These are phyloP conservation scores for Saturnispora ahearnii DNA, from an alignment of 805 yeast species.

Conservation along the genomic window DNA sequence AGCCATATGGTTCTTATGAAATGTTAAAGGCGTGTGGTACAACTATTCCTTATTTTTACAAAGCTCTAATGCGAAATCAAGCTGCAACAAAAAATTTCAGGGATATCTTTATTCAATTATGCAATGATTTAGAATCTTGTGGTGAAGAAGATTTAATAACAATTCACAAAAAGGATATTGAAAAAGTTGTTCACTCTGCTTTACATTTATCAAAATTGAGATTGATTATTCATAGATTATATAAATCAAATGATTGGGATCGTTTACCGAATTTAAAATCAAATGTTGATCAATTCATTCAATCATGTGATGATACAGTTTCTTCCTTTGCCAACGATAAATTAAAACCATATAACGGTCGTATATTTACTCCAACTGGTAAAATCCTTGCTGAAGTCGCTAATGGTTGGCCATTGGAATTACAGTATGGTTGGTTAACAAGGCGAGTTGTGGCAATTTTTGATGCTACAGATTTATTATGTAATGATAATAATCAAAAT, in stretches of 20 bases:
- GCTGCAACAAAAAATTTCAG: constrained; percentile 74
- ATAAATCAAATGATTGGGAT: constrained; percentile 39
- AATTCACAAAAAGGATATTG: constrained; percentile 45
- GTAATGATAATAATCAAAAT: constrained; percentile 21
- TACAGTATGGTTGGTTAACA: constrained; percentile 83
- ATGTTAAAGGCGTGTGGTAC: constrained; percentile 71
- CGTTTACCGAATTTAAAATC: constrained; percentile 17
- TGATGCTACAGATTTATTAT: constrained; percentile 29
- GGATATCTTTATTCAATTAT: constrained; percentile 34
- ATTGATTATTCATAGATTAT: constrained; percentile 55
- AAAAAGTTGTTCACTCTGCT: constrained; percentile 57
- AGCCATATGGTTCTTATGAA: constrained; percentile 64
- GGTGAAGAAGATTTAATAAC: constrained; percentile 22
- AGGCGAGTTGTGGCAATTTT: constrained; percentile 76
- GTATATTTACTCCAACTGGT: constrained; percentile 88
- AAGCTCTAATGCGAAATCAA: constrained; percentile 89
- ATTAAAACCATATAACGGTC: constrained; percentile 41
- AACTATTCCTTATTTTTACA: constrained; percentile 82
- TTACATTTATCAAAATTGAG: constrained; percentile 65
- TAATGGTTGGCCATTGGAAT: constrained; percentile 74
- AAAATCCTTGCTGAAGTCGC: constrained; percentile 80
- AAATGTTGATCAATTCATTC: constrained; percentile 35
- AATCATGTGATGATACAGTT: constrained; percentile 53
- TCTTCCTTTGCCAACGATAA: constrained; percentile 70
- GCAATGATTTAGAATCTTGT: constrained; percentile 27